These are phyloP conservation scores for Cyberlindnera samutprakarnensis DNA, from an alignment of 805 yeast genomes.

Conservation along the genomic window DNA sequence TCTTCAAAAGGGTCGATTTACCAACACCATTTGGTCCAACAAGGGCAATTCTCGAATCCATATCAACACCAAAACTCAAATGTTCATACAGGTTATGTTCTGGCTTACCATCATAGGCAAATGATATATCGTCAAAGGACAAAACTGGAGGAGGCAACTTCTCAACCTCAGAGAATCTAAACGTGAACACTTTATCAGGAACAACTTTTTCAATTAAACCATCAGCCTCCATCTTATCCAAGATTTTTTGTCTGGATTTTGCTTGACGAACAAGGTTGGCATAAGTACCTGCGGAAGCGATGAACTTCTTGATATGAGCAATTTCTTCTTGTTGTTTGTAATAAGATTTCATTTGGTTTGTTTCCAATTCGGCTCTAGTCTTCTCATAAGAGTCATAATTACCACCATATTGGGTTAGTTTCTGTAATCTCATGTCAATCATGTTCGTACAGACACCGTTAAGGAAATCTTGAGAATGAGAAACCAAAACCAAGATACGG, in stretches of 20 bases:
- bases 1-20: slow-evolving; percentile 89
- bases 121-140: slow-evolving; percentile 91
- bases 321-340: slow-evolving; percentile 98
- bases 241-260: slow-evolving; percentile 96
- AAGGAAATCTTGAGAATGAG: slow-evolving; percentile 98
- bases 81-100: slow-evolving; percentile 87
- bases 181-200: slow-evolving; percentile 87
- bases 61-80: slow-evolving; percentile 96
- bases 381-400: slow-evolving; percentile 95
- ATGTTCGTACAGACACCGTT: slow-evolving; percentile 98
- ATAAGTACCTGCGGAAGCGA: slow-evolving; percentile 99
- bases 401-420: slow-evolving; percentile 82
- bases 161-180: slow-evolving; percentile 91
- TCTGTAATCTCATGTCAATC: slow-evolving; percentile 92
- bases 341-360: slow-evolving; percentile 97
- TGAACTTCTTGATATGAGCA: slow-evolving; percentile 94
- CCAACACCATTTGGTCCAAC: slow-evolving; percentile 99
- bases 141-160: slow-evolving; percentile 98
- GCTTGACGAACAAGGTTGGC: slow-evolving; percentile 98
- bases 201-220: slow-evolving; percentile 91
- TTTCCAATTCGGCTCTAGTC: slow-evolving; percentile 89
- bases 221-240: slow-evolving; percentile 99
- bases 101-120: slow-evolving; percentile 75
- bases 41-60: slow-evolving; percentile 97
- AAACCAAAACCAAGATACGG: slow-evolving; percentile 86